Evolutionary conservation across 2,329 filamentous ascomycete genomes (phyloP), one percentile per base, ranked within the genome.

Genomic region (Diplodia sapinea): DNA sequence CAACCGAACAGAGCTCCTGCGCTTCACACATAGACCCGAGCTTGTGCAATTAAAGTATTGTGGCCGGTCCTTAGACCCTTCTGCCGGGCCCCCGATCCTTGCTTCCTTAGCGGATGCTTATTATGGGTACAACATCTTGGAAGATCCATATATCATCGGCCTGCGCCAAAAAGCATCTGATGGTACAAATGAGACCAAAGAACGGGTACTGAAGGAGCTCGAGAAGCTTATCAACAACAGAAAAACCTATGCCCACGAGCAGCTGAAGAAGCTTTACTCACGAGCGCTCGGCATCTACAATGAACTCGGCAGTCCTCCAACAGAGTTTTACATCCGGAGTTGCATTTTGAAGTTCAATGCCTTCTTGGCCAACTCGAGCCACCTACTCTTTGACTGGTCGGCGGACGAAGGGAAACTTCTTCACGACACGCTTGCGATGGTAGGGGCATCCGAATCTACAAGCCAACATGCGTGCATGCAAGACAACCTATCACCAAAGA

Each of bases 1-100:
- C 1, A 87, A 94, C 73, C 85, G 90, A 1, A 84, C 86, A 13
- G 91, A 95, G 70, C 84, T 96, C 3, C 76, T 91, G n/a, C 81
- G 82, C 20, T 84, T 88, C 71, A 88, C 91, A 2, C 89, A 92
- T 71, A 86, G 82, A n/a, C 93, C 93, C 1, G 74, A 81, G 11
- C 78, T 93, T 40, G 65, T 76, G 9, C 78, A 73, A 36, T 70
- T 85, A 11, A 38, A 12, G 66, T 51, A 40, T 36, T 26, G 29
- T 26, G 54, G 26, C 5, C 68, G 5, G 5, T 20, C 6, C 9
- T 51, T 55, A 31, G 36, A 40, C 57, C 36, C 12, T 4, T 40
- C 55, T 13, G 3, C 54, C 2, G 40, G 65, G n/a, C 70, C 72
- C 1, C 38, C 50, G 23, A 47, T 76, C n/a, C 65, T 75, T 33